Evolutionary conservation across 306 rosid genomes (phyloP).

Genomic region (Dicorynia guianensis): DNA sequence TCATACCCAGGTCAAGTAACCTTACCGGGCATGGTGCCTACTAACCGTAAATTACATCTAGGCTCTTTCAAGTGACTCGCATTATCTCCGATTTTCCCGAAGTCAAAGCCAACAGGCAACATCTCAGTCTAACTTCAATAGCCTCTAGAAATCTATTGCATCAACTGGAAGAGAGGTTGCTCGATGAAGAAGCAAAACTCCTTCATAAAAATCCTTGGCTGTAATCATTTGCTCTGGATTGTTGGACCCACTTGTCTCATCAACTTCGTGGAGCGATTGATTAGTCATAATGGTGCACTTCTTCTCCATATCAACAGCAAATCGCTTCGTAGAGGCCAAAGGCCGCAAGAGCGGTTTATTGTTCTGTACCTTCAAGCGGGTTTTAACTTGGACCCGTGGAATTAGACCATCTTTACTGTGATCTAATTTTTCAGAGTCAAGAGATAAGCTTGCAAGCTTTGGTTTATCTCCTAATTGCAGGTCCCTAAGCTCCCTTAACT

Average conservation of each 20-base stretch:
- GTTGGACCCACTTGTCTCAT: constrained; percentile 36
- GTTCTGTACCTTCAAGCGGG: constrained; percentile 42
- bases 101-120: constrained; percentile 17
- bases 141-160: constrained; percentile 69
- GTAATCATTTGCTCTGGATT: constrained; percentile 60
- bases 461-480: constrained; percentile 63
- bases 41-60: constrained; percentile 27
- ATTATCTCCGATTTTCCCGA: constrained; percentile 39
- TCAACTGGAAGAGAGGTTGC: constrained; percentile 98
- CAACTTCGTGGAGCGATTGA: constrained; percentile 41
- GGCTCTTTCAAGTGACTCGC: constrained; percentile 31
- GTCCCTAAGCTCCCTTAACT: constrained; percentile 84
- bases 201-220: constrained; percentile 68
- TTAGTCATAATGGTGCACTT: constrained; percentile 41
- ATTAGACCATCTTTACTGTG: constrained; percentile 43
- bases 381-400: constrained; percentile 34
- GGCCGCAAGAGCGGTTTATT: constrained; percentile 41
- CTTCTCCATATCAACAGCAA: constrained; percentile 44
- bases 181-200: constrained; percentile 75
- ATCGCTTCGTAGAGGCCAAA: constrained; percentile 42
- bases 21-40: constrained; percentile 41
- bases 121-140: constrained; percentile 11
- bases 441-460: constrained; percentile 46
- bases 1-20: constrained; percentile 34
- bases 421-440: constrained; percentile 48